These are phyloP conservation scores for Xylaria sp. DNA, from an alignment of 2,329 filamentous ascomycete species.

Conservation along the genomic window DNA sequence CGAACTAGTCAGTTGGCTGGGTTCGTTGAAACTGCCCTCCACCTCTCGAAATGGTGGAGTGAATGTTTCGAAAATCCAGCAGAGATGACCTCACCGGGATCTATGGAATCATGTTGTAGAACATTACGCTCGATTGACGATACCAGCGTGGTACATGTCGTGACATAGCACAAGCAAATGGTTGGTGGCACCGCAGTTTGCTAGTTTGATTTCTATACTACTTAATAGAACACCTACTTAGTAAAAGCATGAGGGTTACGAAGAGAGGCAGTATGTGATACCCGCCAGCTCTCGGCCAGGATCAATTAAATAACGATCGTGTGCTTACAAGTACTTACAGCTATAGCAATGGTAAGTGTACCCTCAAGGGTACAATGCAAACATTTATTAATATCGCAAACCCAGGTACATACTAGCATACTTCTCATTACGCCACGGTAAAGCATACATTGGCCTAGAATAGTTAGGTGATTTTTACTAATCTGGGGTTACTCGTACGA, in stretches of 20 bases:
- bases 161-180: constrained; percentile 2
- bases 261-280: too few relatives aligned
- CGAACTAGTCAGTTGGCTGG: constrained; percentile 6
- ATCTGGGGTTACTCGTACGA: constrained; percentile 16
- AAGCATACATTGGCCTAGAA: background rate
- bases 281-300: background rate
- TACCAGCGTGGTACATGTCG: background rate
- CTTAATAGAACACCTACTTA: background rate
- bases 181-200: background rate
- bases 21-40: background rate
- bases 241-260: too few relatives aligned
- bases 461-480: background rate
- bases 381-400: background rate
- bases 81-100: background rate
- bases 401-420: constrained; percentile 1
- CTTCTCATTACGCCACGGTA: background rate
- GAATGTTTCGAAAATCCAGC: background rate
- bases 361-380: background rate
- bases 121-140: constrained; percentile 7
- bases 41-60: background rate
- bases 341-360: background rate
- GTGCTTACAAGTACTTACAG: background rate
- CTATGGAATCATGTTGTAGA: background rate
- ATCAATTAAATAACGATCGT: constrained; percentile 4
- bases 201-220: constrained; percentile 4